phyloP scores from a whole-genome alignment of 345 rosid genomes.

The Populus pruinosa region DNA sequence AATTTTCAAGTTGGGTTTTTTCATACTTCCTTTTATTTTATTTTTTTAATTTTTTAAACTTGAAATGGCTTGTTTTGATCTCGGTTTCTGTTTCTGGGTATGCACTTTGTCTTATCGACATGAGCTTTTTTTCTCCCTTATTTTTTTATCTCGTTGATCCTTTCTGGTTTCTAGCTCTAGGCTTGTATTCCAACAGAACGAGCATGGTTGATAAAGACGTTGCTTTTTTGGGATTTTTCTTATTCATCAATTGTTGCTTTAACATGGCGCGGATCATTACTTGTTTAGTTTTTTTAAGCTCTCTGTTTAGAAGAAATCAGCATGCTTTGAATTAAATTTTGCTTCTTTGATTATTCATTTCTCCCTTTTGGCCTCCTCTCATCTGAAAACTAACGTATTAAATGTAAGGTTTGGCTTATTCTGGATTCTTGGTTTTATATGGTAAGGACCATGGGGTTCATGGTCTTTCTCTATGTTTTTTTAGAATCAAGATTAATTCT shows the following conservation, averaged over 20 bases:
- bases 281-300: not conserved
- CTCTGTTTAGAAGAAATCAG: not conserved
- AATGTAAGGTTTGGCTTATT: not conserved
- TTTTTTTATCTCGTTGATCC: not conserved
- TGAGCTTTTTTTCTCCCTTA: not conserved
- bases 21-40: not conserved
- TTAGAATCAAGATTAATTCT: not conserved
- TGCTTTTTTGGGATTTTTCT: not conserved
- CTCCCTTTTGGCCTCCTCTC: not conserved
- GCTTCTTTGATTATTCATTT: not conserved
- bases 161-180: not conserved
- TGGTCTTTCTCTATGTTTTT: not conserved
- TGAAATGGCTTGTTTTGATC: not conserved
- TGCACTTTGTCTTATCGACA: not conserved
- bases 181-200: not conserved
- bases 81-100: not conserved
- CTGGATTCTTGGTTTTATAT: not conserved
- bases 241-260: not conserved
- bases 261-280: not conserved
- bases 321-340: not conserved
- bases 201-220: not conserved
- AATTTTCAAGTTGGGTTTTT: not conserved
- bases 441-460: not conserved
- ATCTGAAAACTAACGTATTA: too few relatives aligned
- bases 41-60: not conserved